phyloP scores from a whole-genome alignment of 768 basidiomycete genomes.

The Mycena chlorophos region DNA sequence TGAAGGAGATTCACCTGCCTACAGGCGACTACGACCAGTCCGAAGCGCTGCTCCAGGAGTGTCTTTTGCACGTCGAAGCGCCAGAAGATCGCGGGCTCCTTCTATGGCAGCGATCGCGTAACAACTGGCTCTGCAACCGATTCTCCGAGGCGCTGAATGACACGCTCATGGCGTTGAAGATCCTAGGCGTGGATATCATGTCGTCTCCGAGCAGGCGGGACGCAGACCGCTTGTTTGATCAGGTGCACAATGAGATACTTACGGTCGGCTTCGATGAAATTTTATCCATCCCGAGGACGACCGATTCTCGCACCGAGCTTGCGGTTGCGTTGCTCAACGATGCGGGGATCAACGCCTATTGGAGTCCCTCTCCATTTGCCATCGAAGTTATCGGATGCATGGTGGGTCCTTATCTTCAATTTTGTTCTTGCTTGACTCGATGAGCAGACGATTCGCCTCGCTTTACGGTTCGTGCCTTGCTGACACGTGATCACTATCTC shows the following conservation, averaged over 20 bases:
- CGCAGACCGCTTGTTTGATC: constrained; percentile 66
- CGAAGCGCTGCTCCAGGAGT: constrained; percentile 54
- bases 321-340: constrained; percentile 69
- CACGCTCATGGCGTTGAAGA: constrained; percentile 57
- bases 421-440: constrained; percentile 1
- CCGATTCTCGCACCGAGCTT: constrained; percentile 58
- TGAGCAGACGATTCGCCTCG: constrained; percentile 64
- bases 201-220: constrained; percentile 51
- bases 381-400: constrained; percentile 70
- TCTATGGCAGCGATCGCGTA: constrained; percentile 60
- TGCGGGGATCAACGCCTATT: constrained; percentile 71
- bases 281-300: constrained; percentile 58
- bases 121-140: constrained; percentile 61
- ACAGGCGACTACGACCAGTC: constrained; percentile 57
- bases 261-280: constrained; percentile 71
- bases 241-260: constrained; percentile 69
- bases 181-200: constrained; percentile 63
- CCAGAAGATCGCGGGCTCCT: constrained; percentile 58
- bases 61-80: constrained; percentile 46
- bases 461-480: constrained; percentile 48
- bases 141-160: constrained; percentile 57
- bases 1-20: constrained; percentile 9
- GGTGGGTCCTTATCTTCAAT: constrained; percentile 38
- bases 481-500: neutral
- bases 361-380: constrained; percentile 56